Evolutionary conservation across 495 filamentous ascomycete genomes (phyloP), one percentile per base, ranked within the genome.

Genomic region (Hypoxylon subgilvum): DNA sequence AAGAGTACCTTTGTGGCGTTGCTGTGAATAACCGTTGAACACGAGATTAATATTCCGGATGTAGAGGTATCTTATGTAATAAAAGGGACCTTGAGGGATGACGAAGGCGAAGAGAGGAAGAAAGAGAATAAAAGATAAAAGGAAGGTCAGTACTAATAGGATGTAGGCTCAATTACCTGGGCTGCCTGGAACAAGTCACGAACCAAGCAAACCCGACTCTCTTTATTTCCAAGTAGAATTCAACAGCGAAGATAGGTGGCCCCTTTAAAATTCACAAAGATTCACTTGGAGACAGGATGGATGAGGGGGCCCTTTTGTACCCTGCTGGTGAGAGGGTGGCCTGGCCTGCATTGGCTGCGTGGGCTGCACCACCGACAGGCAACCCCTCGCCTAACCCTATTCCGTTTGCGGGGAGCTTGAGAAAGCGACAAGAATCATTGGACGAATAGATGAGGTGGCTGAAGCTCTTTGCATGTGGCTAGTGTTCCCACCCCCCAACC

Each of bases 231-330:
- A 17, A 10, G 8, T 35, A 35, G 31, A n/a, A 35, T 30, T 30
- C 10, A 5, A 5, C 5, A 5, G 27, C n/a, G n/a, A n/a, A 10
- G 10, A 5, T 30, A 5, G 5, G 10, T 10, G 27, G 27, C 5
- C 28, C 14, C 9, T 32, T 21, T 44, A 28, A 53, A 51, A 57
- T 57, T 63, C 60, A 57, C 44, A 54, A 49, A 57, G 53, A 48
- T 39, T 57, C 25, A 30, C 42, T 64, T 54, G 52, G 61, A n/a
- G n/a, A n/a, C n/a, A n/a, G n/a, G n/a, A n/a, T n/a, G 56, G 60
- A 36, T 64, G 61, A 64, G 61, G 61, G 55, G 61, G 39, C 54
- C 61, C 42, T 64, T 64, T 64, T 64, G 61, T 64, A 64, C 61
- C n/a, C 60, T 64, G 61, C 43, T 64, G 61, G 61, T 40, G 39